Evolutionary conservation across 306 rosid genomes (phyloP), one percentile per base, ranked within the genome.

Genomic region (Cicer yamashitae): DNA sequence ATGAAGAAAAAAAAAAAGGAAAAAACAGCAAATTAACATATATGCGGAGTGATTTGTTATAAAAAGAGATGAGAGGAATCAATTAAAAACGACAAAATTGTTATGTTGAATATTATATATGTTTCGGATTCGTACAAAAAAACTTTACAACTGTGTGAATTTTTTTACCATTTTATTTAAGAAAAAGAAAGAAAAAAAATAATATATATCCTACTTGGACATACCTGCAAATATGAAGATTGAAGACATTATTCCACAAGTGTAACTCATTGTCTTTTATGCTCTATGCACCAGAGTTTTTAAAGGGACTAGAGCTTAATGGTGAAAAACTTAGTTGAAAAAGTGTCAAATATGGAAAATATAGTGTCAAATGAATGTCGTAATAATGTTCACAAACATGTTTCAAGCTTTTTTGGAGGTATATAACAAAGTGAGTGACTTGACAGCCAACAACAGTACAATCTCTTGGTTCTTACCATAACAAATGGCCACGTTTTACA

Each of bases 401-500:
- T 45, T 12, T 10, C 18, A 38, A 68, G 40, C 73, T 62, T 15
- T 15, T 53, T 30, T 30, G 34, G 34, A 1, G 38, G 20, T 20
- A 63, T 61, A 25, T 45, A 71, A 48, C 7, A 34, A 10, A 56
- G 65, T 74, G 71, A 45, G 39, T 44, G 70, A 63, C 51, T 45
- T 71, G 71, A 65, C 58, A 63, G 25, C n/a, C 52, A 64, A 38
- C 39, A 61, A 70, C 17, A 54, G 65, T 17, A 18, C 25, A 25
- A 50, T 61, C 53, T 61, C 41, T 67, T 76, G 77, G 70, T 77
- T 61, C 56, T 61, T 67, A 30, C 44, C 61, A 10, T 50, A 62
- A 3, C 38, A 38, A 46, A 84, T 45, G 43, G 85, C 64, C 78
- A 77, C 74, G 12, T 70, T 62, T 62, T n/a, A 61, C 46, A 73